phyloP scores from a whole-genome alignment of 129 eudicot genomes.

The Flaveria sonorensis region DNA sequence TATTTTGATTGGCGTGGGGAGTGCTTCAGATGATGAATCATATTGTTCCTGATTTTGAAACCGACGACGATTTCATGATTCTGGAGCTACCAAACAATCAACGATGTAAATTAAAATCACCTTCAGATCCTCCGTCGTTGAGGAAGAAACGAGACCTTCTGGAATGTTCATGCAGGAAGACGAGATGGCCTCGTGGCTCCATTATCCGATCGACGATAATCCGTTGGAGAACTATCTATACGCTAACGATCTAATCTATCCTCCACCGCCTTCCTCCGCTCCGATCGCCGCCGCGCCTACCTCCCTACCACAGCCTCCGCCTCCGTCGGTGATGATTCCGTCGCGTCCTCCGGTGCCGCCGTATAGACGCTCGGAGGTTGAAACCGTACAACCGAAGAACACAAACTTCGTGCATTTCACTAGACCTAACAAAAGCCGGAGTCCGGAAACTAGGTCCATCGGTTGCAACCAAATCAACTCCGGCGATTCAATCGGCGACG shows the following conservation, averaged over 20 bases:
- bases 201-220: constrained; percentile 57
- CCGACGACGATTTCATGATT: too few species aligned
- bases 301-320: constrained; percentile 25
- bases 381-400: too few species aligned
- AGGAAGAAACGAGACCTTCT: constrained; percentile 24
- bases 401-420: too few species aligned
- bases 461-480: constrained; percentile 3
- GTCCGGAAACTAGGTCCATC: too few species aligned
- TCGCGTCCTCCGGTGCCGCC: constrained; percentile 22
- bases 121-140: constrained; percentile 16
- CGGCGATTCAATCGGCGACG: constrained; percentile 27
- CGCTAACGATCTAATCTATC: constrained; percentile 39
- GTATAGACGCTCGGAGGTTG: too few species aligned
- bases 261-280: constrained; percentile 27
- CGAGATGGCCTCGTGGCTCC: constrained; percentile 70
- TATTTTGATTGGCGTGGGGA: too few species aligned
- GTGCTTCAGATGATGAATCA: too few species aligned
- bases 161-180: constrained; percentile 61
- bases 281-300: background rate
- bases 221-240: constrained; percentile 52
- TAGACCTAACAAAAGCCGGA: too few species aligned
- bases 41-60: too few species aligned
- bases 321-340: constrained; percentile 23
- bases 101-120: constrained; percentile 37
- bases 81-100: constrained; percentile 31